These are phyloP conservation scores for Candida pseudoglaebosa DNA, from an alignment of 805 yeast species.

Conservation along the genomic window DNA sequence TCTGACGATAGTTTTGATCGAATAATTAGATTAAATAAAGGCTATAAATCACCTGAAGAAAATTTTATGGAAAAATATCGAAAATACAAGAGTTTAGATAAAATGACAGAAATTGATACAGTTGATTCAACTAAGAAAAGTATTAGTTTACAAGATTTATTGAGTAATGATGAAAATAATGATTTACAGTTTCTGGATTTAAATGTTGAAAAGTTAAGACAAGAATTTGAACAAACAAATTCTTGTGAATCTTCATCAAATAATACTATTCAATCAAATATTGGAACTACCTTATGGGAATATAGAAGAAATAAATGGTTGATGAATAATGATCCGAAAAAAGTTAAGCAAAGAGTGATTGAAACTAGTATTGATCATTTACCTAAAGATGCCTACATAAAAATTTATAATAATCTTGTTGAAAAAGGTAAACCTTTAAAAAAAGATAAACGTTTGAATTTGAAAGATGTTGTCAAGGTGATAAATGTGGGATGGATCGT, in stretches of 20 bases:
- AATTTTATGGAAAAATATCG: constrained; percentile 29
- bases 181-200: constrained; percentile 18
- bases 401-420: constrained; percentile 66
- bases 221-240: constrained; percentile 24
- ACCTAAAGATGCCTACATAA: constrained; percentile 49
- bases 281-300: constrained; percentile 67
- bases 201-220: constrained; percentile 23
- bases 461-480: constrained; percentile 66
- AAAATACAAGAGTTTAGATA: constrained; percentile 28
- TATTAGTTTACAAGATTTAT: constrained; percentile 10
- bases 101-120: constrained; percentile 23
- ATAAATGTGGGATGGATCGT: constrained; percentile 84
- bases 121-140: constrained; percentile 1
- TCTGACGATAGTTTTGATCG: constrained; percentile 27
- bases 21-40: constrained; percentile 14
- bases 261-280: constrained; percentile 12
- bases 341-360: constrained; percentile 9
- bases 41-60: constrained; percentile 26
- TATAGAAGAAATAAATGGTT: constrained; percentile 68
- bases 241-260: constrained; percentile 3
- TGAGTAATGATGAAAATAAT: constrained; percentile 6
- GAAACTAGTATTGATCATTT: constrained; percentile 26
- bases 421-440: constrained; percentile 65
- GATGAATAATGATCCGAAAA: constrained; percentile 21
- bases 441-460: constrained; percentile 57